Conservation (phyloP, 352 stramenopile genomes). For the Pythium pectinolyticum region DNA sequence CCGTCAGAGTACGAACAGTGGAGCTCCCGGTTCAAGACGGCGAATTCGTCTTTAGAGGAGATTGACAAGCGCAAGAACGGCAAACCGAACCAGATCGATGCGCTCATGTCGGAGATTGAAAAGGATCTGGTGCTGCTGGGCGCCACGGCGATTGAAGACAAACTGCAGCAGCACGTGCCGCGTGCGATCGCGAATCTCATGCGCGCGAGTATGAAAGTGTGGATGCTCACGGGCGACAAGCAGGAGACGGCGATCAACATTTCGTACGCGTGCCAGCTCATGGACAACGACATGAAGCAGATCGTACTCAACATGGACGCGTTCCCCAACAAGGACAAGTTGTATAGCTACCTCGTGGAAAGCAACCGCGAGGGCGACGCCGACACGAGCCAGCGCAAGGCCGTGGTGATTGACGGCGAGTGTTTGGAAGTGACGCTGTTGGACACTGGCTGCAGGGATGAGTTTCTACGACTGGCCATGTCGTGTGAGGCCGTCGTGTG, state of each 20-base stretch:
- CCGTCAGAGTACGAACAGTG: slow-evolving; percentile 65
- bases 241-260: slow-evolving; percentile 95
- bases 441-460: slow-evolving; percentile 48
- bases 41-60: slow-evolving; percentile 69
- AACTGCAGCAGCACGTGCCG: slow-evolving; percentile 90
- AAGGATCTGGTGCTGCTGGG: slow-evolving; percentile 79
- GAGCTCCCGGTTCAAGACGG: slow-evolving; percentile 60
- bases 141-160: slow-evolving; percentile 93
- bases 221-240: slow-evolving; percentile 95
- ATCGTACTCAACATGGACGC: slow-evolving; percentile 64
- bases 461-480: slow-evolving; percentile 73
- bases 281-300: slow-evolving; percentile 87
- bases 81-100: slow-evolving; percentile 65
- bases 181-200: slow-evolving; percentile 86
- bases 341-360: slow-evolving; percentile 37
- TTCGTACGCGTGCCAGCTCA: slow-evolving; percentile 85
- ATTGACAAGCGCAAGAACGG: slow-evolving; percentile 81
- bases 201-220: slow-evolving; percentile 88
- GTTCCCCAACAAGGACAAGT: slow-evolving; percentile 51
- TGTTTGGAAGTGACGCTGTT: slow-evolving; percentile 61
- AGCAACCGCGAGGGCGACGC: background rate
- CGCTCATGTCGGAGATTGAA: slow-evolving; percentile 79
- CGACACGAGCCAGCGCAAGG: slow-evolving; percentile 40
- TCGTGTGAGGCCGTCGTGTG: slow-evolving; percentile 76
- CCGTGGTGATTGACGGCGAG: slow-evolving; percentile 71